These are phyloP conservation scores for Theobroma grandiflorum DNA, from an alignment of 441 rosid genomes.

Conservation along the genomic window DNA sequence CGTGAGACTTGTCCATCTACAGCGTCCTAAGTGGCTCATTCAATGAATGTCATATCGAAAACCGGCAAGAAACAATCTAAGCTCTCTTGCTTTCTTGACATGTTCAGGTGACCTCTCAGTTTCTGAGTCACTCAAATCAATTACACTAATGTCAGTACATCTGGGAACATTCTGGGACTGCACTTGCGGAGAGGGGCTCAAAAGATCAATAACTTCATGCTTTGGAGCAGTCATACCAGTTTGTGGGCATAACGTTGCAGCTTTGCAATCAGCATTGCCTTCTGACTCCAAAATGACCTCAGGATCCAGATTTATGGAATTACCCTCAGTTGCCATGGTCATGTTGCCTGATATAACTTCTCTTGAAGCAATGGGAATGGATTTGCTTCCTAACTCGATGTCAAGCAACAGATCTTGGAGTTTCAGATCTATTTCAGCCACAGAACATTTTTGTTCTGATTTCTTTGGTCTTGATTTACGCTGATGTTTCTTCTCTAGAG, in stretches of 20 bases:
- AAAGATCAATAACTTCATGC: conserved; percentile 70
- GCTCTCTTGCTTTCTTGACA: conserved; percentile 66
- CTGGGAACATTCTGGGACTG: conserved; percentile 35
- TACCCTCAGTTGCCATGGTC: conserved; percentile 15
- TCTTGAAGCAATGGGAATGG: conserved; percentile 35
- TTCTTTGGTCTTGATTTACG: conserved; percentile 49
- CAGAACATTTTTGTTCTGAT: conserved; percentile 37
- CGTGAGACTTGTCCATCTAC: not conserved
- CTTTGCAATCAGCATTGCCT: conserved; percentile 19
- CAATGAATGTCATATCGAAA: conserved; percentile 51
- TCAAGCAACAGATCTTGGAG: conserved; percentile 67
- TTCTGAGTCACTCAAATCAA: conserved; percentile 81
- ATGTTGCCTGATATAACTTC: conserved; percentile 38
- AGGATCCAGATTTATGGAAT: conserved; percentile 33
- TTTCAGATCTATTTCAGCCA: conserved; percentile 55
- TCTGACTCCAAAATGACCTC: conserved; percentile 36
- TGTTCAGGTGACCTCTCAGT: conserved; percentile 67
- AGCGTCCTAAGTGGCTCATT: conserved; percentile 7
- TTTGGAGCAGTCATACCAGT: conserved; percentile 24
- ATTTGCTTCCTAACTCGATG: conserved; percentile 44
- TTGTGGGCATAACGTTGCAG: conserved; percentile 26
- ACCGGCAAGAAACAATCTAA: conserved; percentile 64
- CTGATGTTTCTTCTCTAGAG: conserved; percentile 56
- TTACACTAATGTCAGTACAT: conserved; percentile 43
- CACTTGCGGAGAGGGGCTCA: conserved; percentile 68